Evolutionary conservation across 768 basidiomycete genomes (phyloP).

Genomic region (Cantharellus anzutake): DNA sequence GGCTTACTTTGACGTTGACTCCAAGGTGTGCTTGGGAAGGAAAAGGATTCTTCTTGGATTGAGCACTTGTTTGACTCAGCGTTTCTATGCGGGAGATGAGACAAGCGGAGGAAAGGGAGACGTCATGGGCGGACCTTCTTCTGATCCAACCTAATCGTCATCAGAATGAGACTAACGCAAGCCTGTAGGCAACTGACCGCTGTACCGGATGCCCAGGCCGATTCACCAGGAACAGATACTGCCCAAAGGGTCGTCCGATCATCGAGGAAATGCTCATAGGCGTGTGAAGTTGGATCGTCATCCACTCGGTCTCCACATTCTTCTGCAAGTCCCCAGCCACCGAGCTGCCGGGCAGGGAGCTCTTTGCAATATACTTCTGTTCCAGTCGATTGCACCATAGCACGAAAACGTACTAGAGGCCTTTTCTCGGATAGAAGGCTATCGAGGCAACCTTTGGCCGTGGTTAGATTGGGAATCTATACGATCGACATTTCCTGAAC

Average conservation of each 20-base stretch:
- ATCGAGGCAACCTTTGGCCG: constrained; percentile 18
- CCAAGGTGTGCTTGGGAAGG: constrained; percentile 39
- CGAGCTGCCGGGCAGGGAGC: constrained; percentile 25
- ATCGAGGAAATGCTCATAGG: constrained; percentile 25
- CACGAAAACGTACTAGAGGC: constrained; percentile 48
- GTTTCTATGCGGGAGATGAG: not conserved
- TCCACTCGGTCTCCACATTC: constrained; percentile 14
- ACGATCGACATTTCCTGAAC: not conserved
- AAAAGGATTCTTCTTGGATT: constrained; percentile 46
- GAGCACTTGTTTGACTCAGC: not conserved
- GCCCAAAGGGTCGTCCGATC: constrained; percentile 56
- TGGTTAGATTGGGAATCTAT: not conserved
- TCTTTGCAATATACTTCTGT: constrained; percentile 50
- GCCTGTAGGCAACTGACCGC: not conserved
- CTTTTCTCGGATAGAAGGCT: constrained; percentile 24
- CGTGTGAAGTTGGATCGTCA: constrained; percentile 20
- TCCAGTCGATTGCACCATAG: constrained; percentile 50
- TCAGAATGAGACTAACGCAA: not conserved
- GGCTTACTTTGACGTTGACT: constrained; percentile 45
- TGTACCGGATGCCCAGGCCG: constrained; percentile 25
- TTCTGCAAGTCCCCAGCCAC: constrained; percentile 56
- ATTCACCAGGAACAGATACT: constrained; percentile 51
- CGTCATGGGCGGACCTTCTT: not conserved
- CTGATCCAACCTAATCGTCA: not conserved
- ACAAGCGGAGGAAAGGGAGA: not conserved